phyloP scores from a whole-genome alignment of 495 filamentous ascomycete species.

The Aspergillus conjunctus region DNA sequence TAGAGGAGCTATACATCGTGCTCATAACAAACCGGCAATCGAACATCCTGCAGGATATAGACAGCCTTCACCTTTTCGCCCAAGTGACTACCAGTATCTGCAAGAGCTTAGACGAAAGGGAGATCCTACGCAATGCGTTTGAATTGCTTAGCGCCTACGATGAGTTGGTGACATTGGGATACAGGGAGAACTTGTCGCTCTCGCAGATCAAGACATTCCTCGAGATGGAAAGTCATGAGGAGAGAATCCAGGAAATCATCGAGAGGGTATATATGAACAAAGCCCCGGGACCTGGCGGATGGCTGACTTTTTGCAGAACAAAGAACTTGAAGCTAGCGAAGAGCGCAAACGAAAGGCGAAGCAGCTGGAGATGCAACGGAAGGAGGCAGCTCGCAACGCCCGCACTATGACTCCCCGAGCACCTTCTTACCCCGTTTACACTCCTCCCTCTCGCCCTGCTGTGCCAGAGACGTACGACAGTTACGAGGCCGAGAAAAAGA shows the following conservation, averaged over 20 bases:
- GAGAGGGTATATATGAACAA: constrained; percentile 63
- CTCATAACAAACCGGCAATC: constrained; percentile 99
- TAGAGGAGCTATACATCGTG: constrained; percentile 99
- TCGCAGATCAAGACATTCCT: constrained; percentile 97
- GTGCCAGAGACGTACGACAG: constrained; percentile 83
- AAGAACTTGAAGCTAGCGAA: constrained; percentile 95
- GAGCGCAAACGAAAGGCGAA: constrained; percentile 98
- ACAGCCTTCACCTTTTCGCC: constrained; percentile 94
- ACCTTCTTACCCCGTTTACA: constrained; percentile 87
- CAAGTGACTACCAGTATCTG: constrained; percentile 96
- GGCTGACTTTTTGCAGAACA: constrained; percentile 66
- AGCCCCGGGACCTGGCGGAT: background rate
- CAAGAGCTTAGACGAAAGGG: constrained; percentile 92
- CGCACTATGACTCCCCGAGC: constrained; percentile 64
- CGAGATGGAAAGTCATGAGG: constrained; percentile 99
- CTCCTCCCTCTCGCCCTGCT: constrained; percentile 70
- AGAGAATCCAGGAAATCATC: constrained; percentile 97
- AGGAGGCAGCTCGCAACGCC: constrained; percentile 71
- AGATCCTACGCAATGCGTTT: constrained; percentile 91
- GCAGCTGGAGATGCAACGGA: constrained; percentile 96
- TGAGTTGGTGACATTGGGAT: constrained; percentile 91
- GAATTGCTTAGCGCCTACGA: constrained; percentile 95
- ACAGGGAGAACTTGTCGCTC: constrained; percentile 91
- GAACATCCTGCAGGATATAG: constrained; percentile 98
- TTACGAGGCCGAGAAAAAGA: constrained; percentile 97